Conservation (phyloP, 139 green algal species). For the Trebouxia sp. region DNA sequence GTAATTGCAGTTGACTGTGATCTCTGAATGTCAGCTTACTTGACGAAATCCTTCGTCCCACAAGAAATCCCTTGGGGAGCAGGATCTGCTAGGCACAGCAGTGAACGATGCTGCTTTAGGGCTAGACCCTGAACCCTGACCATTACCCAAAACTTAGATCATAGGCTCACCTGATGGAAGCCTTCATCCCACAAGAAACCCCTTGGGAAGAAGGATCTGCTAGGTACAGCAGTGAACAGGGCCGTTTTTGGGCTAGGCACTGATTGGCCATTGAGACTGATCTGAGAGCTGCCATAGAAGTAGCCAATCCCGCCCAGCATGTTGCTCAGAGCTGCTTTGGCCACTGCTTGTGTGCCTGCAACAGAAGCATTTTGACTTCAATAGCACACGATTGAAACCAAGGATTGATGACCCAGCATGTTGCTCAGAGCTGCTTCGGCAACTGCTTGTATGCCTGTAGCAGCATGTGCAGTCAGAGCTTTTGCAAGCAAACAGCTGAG, state of each 20-base stretch:
- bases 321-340: slow-evolving; percentile 84
- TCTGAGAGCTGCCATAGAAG: slow-evolving; percentile 81
- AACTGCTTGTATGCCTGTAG: background rate
- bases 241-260: background rate
- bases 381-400: background rate
- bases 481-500: too few relatives aligned
- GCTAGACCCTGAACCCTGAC: too few relatives aligned
- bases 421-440: background rate
- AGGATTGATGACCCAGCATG: background rate
- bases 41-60: slow-evolving; percentile 99
- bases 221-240: slow-evolving; percentile 79
- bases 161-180: slow-evolving; percentile 87
- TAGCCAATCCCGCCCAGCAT: slow-evolving; percentile 92
- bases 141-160: too few relatives aligned
- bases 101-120: slow-evolving; percentile 55
- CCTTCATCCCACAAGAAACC: slow-evolving; percentile 98
- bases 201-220: slow-evolving; percentile 89
- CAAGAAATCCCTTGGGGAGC: slow-evolving; percentile 95
- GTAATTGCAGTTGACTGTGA: too few relatives aligned
- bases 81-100: slow-evolving; percentile 78
- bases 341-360: slow-evolving; percentile 43
- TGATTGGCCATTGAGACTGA: slow-evolving; percentile 33
- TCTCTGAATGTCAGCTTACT: slow-evolving; percentile 37
- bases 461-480: background rate
- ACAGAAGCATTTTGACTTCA: background rate